Percentiles rank a stretch among this genome's conserved stretches.
phyloP scores from a whole-genome alignment of 2,329 filamentous ascomycete species.

The Fusarium beomiforme region DNA sequence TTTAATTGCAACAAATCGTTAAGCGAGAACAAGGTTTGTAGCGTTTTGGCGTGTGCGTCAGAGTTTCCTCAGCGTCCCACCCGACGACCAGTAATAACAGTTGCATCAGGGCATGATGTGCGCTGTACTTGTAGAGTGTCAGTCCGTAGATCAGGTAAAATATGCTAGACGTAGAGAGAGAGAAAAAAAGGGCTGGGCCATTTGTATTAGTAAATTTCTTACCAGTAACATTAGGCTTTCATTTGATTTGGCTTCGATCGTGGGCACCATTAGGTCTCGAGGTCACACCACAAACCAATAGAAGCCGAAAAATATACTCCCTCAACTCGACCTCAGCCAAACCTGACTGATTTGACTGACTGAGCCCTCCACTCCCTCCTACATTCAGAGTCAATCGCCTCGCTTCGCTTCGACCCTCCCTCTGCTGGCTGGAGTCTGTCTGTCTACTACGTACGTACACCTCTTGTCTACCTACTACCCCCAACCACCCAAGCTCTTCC shows the following conservation, averaged over 20 bases:
- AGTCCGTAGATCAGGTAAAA: conserved; percentile 1
- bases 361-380: conserved; percentile 20
- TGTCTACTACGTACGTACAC: conserved; percentile 7
- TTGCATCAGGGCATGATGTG: conserved; percentile 10
- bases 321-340: conserved; percentile 4
- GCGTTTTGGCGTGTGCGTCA: conserved; percentile 25
- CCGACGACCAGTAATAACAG: conserved; percentile 7
- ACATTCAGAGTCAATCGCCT: neutral
- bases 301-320: conserved; percentile 30
- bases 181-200: neutral
- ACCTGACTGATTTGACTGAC: too few species aligned
- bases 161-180: neutral
- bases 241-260: conserved; percentile 3
- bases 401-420: neutral
- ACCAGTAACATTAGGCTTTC: neutral
- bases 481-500: conserved; percentile 34
- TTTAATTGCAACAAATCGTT: conserved; percentile 30
- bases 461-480: neutral
- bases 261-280: conserved; percentile 28
- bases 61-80: conserved; percentile 34
- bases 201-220: conserved; percentile 3
- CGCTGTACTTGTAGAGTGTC: neutral
- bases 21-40: conserved; percentile 34
- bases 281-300: conserved; percentile 32
- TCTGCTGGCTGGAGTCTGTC: conserved; percentile 2